Base-by-base conservation (phyloP, 75 land plant species). In the Picea sitchensis region DNA sequence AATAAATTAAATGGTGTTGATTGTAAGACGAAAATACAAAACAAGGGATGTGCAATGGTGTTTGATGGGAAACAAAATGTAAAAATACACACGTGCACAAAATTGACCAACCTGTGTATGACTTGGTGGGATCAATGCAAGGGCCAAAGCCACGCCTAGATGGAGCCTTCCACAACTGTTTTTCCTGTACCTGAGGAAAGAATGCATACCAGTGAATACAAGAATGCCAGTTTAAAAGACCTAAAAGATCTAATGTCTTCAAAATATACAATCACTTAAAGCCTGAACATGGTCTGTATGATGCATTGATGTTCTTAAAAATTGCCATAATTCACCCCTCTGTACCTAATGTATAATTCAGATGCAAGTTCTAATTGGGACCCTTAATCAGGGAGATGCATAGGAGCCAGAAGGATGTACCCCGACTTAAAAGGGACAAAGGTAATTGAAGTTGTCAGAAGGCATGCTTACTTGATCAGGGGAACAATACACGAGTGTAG, bases 161-260 rank as follows among this genome's bases (percentile, higher is more conserved):
- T 38, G 90, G 87, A 84, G 85, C 69, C 76, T 64, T 78, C 93
- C 93, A 91, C 17, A 89, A 88, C 34, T 83, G 12, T 34, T 82
- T 85, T 18, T 83, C 85, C 4, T 32, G 12, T 5, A 79, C 58
- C 92, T 88, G 85, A 44, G 73, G 20, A 20, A 71, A 44, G 20
- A 41, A 71, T 7, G 8, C 41, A n/a, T 13, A 21, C 47, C 73
- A 71, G 44, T n/a, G 0, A 51, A 41, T 47, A 3, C 36, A 71
- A 71, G 11, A 44, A 7, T 71, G 54, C 0, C 21, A 38, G 5
- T 67, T 36, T 34, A 34, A 15, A 36, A 36, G 32, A 71, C 5
- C 18, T 44, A 44, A 2, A 2, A 51, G 44, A 41, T 41, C 3
- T 44, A 3, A 38, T 44, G 41, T 71, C 44, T 71, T 71, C 54